Conservation (phyloP, 371 early-diverging fungal genomes). For the Blakeslea trispora region DNA sequence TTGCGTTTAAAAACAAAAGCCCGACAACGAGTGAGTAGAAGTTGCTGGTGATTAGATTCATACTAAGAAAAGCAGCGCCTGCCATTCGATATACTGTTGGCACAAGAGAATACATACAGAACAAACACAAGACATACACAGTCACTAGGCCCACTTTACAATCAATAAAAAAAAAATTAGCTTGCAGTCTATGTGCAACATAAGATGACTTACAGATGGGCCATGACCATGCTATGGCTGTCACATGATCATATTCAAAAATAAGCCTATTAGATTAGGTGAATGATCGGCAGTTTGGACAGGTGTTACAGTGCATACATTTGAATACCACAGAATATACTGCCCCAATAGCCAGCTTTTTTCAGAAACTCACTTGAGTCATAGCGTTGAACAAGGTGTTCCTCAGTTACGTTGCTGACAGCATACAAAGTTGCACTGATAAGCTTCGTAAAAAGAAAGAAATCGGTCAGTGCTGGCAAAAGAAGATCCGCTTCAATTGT, state of each 20-base stretch:
- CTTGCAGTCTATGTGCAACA: not conserved
- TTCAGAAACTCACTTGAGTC: conserved; percentile 35
- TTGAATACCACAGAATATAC: conserved; percentile 33
- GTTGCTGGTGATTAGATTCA: conserved; percentile 47
- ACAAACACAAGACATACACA: conserved; percentile 39
- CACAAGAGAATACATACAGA: conserved; percentile 45
- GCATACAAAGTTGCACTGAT: conserved; percentile 47
- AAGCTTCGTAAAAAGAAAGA: conserved; percentile 20
- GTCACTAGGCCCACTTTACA: conserved; percentile 24
- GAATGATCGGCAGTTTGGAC: not conserved
- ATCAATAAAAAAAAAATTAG: not conserved
- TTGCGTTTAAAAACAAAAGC: conserved; percentile 35
- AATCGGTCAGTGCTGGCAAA: not conserved
- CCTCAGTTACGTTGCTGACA: conserved; percentile 47
- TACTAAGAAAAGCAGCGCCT: conserved; percentile 46
- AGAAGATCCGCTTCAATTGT: not conserved
- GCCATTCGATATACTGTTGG: conserved; percentile 40
- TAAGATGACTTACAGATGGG: conserved; percentile 23
- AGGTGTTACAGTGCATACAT: conserved; percentile 29
- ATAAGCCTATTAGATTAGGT: conserved; percentile 19
- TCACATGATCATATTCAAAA: conserved; percentile 33
- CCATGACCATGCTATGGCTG: conserved; percentile 30
- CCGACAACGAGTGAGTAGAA: conserved; percentile 47
- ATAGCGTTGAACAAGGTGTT: conserved; percentile 40
- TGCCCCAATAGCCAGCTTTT: conserved; percentile 39